phyloP scores from a whole-genome alignment of 2,329 filamentous ascomycete genomes.

The Whalleya microplaca region DNA sequence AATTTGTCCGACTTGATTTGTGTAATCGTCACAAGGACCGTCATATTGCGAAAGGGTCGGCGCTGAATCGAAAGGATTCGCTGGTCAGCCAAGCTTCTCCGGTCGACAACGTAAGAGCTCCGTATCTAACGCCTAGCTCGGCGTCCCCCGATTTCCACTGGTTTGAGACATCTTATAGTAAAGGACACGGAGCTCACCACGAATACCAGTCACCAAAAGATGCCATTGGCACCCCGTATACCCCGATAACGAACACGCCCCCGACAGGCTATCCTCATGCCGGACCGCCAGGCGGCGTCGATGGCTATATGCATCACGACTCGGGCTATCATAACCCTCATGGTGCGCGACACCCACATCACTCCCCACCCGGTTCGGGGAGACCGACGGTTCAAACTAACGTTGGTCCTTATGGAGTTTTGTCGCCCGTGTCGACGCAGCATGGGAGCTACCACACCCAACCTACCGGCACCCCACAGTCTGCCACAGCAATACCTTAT shows the following conservation, averaged over 20 bases:
- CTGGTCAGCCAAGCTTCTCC: slow-evolving; percentile 58
- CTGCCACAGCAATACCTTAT: slow-evolving; percentile 49
- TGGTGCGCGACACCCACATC: slow-evolving; percentile 41
- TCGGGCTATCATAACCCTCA: slow-evolving; percentile 39
- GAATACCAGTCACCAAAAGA: slow-evolving; percentile 53
- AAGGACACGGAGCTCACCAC: slow-evolving; percentile 44
- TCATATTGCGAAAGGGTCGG: slow-evolving; percentile 78
- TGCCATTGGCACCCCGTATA: slow-evolving; percentile 49
- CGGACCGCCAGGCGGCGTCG: slow-evolving; percentile 42
- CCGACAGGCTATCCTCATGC: slow-evolving; percentile 42
- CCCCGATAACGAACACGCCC: slow-evolving; percentile 50
- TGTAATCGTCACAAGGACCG: slow-evolving; percentile 84
- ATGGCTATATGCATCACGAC: slow-evolving; percentile 49
- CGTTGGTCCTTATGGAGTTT: slow-evolving; percentile 53
- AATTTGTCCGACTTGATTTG: slow-evolving; percentile 92
- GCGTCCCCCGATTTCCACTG: slow-evolving; percentile 54
- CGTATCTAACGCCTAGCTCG: slow-evolving; percentile 46
- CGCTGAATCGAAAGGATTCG: slow-evolving; percentile 74
- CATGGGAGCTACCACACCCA: slow-evolving; percentile 51
- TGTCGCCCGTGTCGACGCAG: slow-evolving; percentile 57
- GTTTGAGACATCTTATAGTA: slow-evolving; percentile 46
- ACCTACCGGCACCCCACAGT: slow-evolving; percentile 50
- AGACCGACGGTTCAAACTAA: slow-evolving; percentile 52
- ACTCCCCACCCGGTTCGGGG: slow-evolving; percentile 47
- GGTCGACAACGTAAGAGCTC: slow-evolving; percentile 44